Percentiles rank a stretch among this genome's conserved stretches.
Evolutionary conservation across 331 rosid genomes (phyloP).

Genomic region (Prunus yedoensis): DNA sequence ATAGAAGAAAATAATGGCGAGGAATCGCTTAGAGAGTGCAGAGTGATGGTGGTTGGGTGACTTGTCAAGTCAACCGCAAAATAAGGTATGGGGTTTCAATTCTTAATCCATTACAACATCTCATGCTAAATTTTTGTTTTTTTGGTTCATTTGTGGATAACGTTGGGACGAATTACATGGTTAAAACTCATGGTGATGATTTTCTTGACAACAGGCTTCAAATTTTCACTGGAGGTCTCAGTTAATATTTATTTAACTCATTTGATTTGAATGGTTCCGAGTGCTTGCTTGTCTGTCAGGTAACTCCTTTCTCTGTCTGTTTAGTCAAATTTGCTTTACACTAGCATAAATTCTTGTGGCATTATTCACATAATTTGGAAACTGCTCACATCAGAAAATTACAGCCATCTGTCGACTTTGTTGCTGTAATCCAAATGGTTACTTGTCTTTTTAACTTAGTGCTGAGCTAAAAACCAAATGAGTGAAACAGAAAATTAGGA

Average conservation of each 20-base stretch:
- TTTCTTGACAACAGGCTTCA: no score
- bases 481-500: background rate
- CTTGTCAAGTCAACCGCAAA: background rate
- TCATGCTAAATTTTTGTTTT: background rate
- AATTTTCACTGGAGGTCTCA: no score
- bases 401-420: background rate
- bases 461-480: background rate
- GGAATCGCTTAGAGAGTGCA: slow-evolving; percentile 14
- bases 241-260: no score
- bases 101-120: background rate
- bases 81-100: background rate
- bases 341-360: background rate
- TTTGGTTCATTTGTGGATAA: no score
- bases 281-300: background rate
- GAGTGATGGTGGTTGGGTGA: slow-evolving; percentile 1
- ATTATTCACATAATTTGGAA: slow-evolving; percentile 4
- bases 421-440: background rate
- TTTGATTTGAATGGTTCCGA: no score
- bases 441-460: background rate
- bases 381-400: background rate
- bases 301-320: background rate
- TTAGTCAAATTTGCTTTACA: background rate
- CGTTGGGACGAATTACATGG: no score
- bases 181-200: no score
- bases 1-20: slow-evolving; percentile 21